Conservation (phyloP, 2,329 filamentous ascomycete species). For the Phaeoacremonium minimum region DNA sequence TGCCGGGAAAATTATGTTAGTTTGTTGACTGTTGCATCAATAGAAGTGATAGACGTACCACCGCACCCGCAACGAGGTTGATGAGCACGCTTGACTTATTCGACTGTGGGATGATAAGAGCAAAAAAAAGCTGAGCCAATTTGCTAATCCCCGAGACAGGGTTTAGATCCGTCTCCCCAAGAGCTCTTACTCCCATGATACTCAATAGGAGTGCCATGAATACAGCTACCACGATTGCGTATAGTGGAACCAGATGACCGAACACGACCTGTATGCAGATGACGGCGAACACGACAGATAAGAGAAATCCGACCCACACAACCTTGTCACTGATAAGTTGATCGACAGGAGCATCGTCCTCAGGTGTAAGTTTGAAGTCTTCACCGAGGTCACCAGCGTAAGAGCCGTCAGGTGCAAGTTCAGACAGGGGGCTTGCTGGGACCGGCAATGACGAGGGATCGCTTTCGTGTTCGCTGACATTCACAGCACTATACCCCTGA, state of each 20-base stretch:
- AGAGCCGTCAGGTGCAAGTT: conserved; percentile 5
- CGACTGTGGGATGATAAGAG: conserved; percentile 75
- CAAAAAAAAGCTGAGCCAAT: conserved; percentile 92
- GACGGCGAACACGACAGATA: conserved; percentile 78
- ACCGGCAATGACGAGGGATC: background rate
- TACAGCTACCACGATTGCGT: conserved; percentile 73
- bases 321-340: conserved; percentile 72
- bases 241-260: conserved; percentile 73
- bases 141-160: conserved; percentile 96
- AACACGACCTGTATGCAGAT: conserved; percentile 80
- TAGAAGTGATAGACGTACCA: no score
- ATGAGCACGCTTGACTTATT: conserved; percentile 87
- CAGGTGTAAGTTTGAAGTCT: conserved; percentile 32
- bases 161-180: conserved; percentile 87
- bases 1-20: no score
- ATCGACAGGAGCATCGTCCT: conserved; percentile 76
- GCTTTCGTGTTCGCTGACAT: conserved; percentile 7
- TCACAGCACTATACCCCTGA: conserved; percentile 15
- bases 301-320: conserved; percentile 69
- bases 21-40: no score
- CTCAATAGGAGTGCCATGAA: conserved; percentile 73
- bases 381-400: conserved; percentile 14
- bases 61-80: conserved; percentile 88
- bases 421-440: conserved; percentile 11
- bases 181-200: conserved; percentile 67